A percentile compares a stretch with the other conserved stretches of the same genome.
Evolutionary conservation across 257 asterid genomes (phyloP).

Genomic region (Primulina huaijiensis): DNA sequence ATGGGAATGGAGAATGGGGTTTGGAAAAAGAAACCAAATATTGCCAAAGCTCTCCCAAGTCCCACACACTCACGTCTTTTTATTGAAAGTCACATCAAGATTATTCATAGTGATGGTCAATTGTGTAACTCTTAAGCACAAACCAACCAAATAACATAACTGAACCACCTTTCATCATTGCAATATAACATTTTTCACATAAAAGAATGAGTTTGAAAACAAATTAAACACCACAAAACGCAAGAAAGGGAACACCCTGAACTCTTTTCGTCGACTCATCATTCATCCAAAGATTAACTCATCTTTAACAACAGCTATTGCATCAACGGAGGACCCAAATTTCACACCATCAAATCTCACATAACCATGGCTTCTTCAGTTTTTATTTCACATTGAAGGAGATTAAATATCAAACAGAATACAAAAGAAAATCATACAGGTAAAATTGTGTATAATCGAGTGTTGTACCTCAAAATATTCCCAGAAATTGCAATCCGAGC

Average conservation of each 20-base stretch:
- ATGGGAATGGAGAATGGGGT: too few species aligned
- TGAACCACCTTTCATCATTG: neutral
- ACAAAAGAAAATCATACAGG: neutral
- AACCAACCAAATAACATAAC: neutral
- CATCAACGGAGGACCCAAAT: neutral
- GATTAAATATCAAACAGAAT: too few species aligned
- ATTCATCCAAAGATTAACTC: neutral
- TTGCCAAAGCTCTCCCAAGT: too few species aligned
- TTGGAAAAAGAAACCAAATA: too few species aligned
- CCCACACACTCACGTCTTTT: neutral
- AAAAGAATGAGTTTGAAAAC: neutral
- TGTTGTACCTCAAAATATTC: conserved; percentile 24
- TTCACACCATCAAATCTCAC: too few species aligned
- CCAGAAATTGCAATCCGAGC: conserved; percentile 11
- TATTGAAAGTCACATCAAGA: neutral
- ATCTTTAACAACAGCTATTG: neutral
- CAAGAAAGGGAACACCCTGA: neutral
- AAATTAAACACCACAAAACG: neutral
- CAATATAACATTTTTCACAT: neutral
- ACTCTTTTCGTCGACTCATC: neutral
- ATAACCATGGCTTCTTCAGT: too few species aligned
- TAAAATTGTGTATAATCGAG: conserved; percentile 13
- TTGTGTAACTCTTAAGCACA: neutral
- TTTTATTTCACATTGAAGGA: neutral
- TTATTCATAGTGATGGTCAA: neutral